Evolutionary conservation across 78 protist species (phyloP), one percentile per base, ranked within the genome.

Genomic region (Pigoraptor vietnamica): DNA sequence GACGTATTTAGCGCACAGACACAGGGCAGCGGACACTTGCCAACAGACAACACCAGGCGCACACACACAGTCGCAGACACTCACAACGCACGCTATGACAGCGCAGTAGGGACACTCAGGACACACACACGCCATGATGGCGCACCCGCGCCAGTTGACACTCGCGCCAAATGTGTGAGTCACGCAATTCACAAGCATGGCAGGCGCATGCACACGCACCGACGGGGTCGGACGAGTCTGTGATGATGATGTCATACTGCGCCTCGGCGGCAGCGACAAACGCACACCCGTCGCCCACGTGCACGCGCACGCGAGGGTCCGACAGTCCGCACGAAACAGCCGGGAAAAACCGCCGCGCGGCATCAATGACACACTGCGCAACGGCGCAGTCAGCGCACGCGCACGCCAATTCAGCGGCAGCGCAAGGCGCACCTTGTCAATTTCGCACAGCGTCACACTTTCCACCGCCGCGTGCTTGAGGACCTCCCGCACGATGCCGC

Each of bases 401-500:
- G n/a, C n/a, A n/a, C n/a, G n/a, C 39, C 86, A 19, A 40, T 40
- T 40, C 56, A 40, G 2, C 25, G 25, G 56, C 2, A 14, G 56
- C 25, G 2, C 14, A 2, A 40, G 14, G 56, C 84, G 1, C 0
- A 94, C 97, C 29, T 87, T 37, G 91, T 97, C 98, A 87, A 97
- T 96, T 38, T 97, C 99, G 39, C 98, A 96, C n/a, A 97, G 82
- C 40, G 94, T 94, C n/a, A 96, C 93, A 0, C 37, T 23, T 94
- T 97, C 96, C 55, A 97, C 98, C 2, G 38, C 10, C 40, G 79
- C 89, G 91, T 98, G 98, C 91, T 93, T 94, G 37, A 94, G 90
- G 56, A 95, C 94, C 90, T 98, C 99, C 32, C 99, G 96, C 55
- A 98, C 79, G 0, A 96, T 97, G n/a, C 99, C 99, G 86, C 99